Evolutionary conservation across 1,139 yeast species (phyloP), one percentile per base, ranked within the genome.

Genomic region (Kodamaea alishanica): DNA sequence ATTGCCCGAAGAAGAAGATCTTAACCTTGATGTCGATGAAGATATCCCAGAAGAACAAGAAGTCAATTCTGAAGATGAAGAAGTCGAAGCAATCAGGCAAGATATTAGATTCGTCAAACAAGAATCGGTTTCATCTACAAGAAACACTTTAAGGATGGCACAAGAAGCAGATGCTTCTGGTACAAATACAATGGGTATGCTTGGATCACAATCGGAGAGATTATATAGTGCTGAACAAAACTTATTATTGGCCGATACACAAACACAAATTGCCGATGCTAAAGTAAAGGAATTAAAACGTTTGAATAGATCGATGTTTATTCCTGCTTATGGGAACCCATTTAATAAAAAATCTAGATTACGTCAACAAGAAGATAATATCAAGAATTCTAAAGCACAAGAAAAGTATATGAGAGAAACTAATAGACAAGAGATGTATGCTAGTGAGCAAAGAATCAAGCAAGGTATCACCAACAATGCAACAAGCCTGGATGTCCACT

Each of bases 141-240:
- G 95, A 53, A 89, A 89, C 52, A 89, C 96, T 0, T 67, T 92
- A 44, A 76, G 84, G 50, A 80, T 87, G 80, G 95, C 96, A 1
- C 84, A 84, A 48, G 94, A 88, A 52, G 97, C 97, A 0, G 97
- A 90, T 59, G 85, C 84, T 39, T 78, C 90, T 6, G 98, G 96
- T 23, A 76, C 88, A 38, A 88, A 90, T 58, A 84, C 97, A 0
- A 66, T 90, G 50, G 97, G 97, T 24, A 81, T 88, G 80, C 73
- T 92, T 40, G 97, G 97, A 24, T 79, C 92, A 15, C 98, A 94
- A 61, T 82, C 95, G 40, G 97, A 89, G 58, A 70, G 88, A 38
- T 68, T 92, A 47, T 85, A 84, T 57, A 79, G 77, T 54, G 81
- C 92, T 12, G 97, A 90, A 58, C 81, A 79, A 50, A 83, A 81